A percentile compares a stretch with the other conserved stretches of the same genome.
Conservation (phyloP, 2,329 filamentous ascomycete genomes). For the Diaporthe vaccinii region DNA sequence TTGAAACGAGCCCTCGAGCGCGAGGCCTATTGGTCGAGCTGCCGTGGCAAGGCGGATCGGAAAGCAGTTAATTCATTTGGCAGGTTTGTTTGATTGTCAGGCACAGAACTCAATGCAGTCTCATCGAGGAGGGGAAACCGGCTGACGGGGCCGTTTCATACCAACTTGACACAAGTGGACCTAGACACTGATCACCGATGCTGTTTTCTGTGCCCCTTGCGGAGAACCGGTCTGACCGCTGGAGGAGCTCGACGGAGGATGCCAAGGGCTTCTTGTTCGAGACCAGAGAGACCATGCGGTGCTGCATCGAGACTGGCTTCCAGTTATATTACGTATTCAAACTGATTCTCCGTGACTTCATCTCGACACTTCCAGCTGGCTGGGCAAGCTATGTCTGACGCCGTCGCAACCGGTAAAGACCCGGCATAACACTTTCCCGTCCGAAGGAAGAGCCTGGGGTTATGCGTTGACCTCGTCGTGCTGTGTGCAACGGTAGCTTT, state of each 20-base stretch:
- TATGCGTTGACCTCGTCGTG: background rate
- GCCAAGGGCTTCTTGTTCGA: conserved; percentile 1
- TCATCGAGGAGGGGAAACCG: conserved; percentile 29
- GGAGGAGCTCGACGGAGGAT: background rate
- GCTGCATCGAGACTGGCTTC: conserved; percentile 13
- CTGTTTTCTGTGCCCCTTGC: background rate
- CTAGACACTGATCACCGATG: conserved; percentile 23
- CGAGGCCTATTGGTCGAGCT: conserved; percentile 26
- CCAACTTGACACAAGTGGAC: conserved; percentile 28
- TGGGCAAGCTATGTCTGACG: background rate
- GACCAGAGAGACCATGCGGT: background rate
- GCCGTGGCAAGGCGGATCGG: conserved; percentile 16
- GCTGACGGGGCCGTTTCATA: conserved; percentile 29
- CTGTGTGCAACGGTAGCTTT: background rate
- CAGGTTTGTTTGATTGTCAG: conserved; percentile 29
- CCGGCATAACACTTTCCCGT: background rate
- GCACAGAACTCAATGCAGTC: conserved; percentile 29
- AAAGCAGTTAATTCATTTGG: conserved; percentile 23
- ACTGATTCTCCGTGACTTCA: background rate
- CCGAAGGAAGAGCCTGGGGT: background rate
- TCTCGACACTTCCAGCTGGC: background rate
- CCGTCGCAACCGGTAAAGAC: background rate
- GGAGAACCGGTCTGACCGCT: conserved; percentile 12
- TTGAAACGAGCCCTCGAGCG: conserved; percentile 28
- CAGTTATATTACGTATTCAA: background rate